Evolutionary conservation across 176 grass and related monocot genomes (phyloP).

Genomic region (Oropetium thomaeum): DNA sequence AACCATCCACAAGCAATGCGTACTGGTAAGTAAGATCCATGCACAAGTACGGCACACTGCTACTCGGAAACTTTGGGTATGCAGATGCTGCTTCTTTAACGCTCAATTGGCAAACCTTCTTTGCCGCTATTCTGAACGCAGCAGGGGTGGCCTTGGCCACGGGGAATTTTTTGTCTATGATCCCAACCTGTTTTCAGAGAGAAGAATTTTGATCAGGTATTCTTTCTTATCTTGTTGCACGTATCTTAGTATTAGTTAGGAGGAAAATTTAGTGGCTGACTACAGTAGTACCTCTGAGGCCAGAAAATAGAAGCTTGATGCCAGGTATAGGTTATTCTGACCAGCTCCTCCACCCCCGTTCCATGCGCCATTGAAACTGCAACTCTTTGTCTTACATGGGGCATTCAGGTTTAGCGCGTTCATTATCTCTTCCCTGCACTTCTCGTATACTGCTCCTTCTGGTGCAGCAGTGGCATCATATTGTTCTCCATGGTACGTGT

Average conservation of each 20-base stretch:
- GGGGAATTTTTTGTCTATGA: neutral
- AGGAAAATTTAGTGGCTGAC: too few relatives aligned
- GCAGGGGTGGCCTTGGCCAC: neutral
- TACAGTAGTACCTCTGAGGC: conserved; percentile 17
- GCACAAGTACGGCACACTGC: conserved; percentile 38
- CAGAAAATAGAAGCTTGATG: conserved; percentile 10
- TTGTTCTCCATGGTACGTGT: neutral
- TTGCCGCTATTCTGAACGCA: neutral
- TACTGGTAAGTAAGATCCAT: conserved; percentile 63
- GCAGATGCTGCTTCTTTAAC: conserved; percentile 10
- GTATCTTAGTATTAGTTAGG: neutral
- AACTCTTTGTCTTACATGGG: conserved; percentile 16
- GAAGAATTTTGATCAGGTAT: neutral
- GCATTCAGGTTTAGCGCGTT: neutral
- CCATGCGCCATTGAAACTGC: conserved; percentile 36
- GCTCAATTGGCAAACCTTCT: conserved; percentile 4
- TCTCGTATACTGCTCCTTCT: conserved; percentile 14
- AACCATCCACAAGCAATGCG: conserved; percentile 52
- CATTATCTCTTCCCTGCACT: conserved; percentile 17
- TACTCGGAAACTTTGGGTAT: conserved; percentile 15
- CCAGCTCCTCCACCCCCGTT: conserved; percentile 35
- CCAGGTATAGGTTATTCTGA: conserved; percentile 9
- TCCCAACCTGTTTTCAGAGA: neutral
- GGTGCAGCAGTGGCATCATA: conserved; percentile 13
- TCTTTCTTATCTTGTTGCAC: neutral